Conservation (phyloP, 257 asterid genomes). For the Verbena officinalis region DNA sequence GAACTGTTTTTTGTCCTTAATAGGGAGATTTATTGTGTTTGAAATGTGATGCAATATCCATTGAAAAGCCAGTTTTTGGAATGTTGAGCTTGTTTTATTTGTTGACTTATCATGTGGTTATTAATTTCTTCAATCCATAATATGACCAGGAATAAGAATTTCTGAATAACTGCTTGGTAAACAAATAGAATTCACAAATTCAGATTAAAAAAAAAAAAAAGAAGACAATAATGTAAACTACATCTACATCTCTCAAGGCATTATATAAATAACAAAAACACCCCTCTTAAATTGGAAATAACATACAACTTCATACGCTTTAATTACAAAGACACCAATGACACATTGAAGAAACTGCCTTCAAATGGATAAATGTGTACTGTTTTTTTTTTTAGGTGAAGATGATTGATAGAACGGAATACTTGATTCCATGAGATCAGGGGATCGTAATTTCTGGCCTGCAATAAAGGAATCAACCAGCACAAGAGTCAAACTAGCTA, state of each 20-base stretch:
- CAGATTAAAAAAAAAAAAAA: too few species aligned
- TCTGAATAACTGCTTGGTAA: slow-evolving; percentile 8
- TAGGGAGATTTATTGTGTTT: neutral
- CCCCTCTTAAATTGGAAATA: neutral
- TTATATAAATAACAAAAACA: neutral
- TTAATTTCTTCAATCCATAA: slow-evolving; percentile 1
- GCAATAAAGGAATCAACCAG: slow-evolving; percentile 28
- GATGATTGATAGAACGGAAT: slow-evolving; percentile 18
- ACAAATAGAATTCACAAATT: slow-evolving; percentile 2
- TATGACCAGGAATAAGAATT: slow-evolving; percentile 20
- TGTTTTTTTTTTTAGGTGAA: too few species aligned
- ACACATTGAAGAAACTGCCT: slow-evolving; percentile 13
- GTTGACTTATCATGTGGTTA: neutral
- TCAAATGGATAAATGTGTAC: slow-evolving; percentile 18
- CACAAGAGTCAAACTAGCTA: slow-evolving; percentile 26
- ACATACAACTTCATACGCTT: too few species aligned
- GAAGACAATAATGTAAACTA: neutral
- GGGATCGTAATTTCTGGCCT: slow-evolving; percentile 44
- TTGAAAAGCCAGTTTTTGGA: slow-evolving; percentile 44
- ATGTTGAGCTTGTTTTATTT: slow-evolving; percentile 32
- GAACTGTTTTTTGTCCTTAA: slow-evolving; percentile 33
- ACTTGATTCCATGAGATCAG: slow-evolving; percentile 30
- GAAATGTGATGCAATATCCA: slow-evolving; percentile 24
- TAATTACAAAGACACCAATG: neutral
- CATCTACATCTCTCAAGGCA: neutral